Percentiles rank a stretch among this genome's conserved stretches.
These are phyloP conservation scores for Hyaloperonospora arabidopsidis DNA, from an alignment of 352 stramenopile genomes.

Conservation along the genomic window DNA sequence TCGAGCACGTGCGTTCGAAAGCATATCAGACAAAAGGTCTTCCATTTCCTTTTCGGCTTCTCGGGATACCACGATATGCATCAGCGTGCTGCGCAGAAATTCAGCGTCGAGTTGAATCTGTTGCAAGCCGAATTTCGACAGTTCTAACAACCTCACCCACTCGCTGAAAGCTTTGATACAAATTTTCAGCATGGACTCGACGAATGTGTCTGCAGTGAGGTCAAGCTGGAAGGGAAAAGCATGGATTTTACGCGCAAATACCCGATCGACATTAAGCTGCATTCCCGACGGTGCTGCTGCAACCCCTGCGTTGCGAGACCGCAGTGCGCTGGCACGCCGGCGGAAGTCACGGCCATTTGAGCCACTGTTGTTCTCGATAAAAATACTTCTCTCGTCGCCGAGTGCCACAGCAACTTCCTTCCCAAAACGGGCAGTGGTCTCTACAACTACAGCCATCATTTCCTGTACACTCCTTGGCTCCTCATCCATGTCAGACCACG, in stretches of 20 bases:
- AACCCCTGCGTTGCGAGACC: conserved; percentile 43
- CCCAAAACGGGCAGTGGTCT: conserved; percentile 43
- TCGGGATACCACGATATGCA: conserved; percentile 39
- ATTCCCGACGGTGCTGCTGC: conserved; percentile 34
- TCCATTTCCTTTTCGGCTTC: conserved; percentile 57
- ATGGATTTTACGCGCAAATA: conserved; percentile 72
- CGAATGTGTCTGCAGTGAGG: conserved; percentile 53
- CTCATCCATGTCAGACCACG: conserved; percentile 52
- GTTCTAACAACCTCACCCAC: conserved; percentile 46
- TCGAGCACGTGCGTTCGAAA: conserved; percentile 69
- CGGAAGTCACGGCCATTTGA: conserved; percentile 56
- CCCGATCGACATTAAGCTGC: conserved; percentile 72
- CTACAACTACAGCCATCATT: conserved; percentile 51
- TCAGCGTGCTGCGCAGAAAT: conserved; percentile 50
- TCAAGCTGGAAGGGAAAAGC: conserved; percentile 47
- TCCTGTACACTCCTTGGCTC: conserved; percentile 65
- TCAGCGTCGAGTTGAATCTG: conserved; percentile 78
- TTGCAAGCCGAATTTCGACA: conserved; percentile 65
- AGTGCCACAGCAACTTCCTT: conserved; percentile 59
- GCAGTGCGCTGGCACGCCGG: conserved; percentile 42
- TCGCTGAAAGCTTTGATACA: conserved; percentile 71
- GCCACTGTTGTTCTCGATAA: conserved; percentile 36
- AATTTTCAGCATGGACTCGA: conserved; percentile 69
- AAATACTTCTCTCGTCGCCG: conserved; percentile 50
- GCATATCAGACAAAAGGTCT: conserved; percentile 61